Evolutionary conservation across 257 asterid genomes (phyloP), one percentile per base, ranked within the genome.

Genomic region (Nicotiana knightiana): DNA sequence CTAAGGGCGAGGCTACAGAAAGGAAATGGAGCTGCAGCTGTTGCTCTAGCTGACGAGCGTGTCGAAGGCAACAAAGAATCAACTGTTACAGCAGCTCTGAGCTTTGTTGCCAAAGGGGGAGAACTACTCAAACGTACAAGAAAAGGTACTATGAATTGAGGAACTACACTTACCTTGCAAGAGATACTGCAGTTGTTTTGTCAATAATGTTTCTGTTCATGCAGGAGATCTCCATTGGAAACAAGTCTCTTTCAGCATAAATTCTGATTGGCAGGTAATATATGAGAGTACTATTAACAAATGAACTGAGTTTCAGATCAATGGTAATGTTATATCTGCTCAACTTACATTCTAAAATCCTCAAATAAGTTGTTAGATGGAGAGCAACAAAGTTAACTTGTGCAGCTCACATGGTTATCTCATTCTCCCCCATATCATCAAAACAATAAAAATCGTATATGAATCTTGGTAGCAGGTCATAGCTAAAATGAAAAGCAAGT

Each of bases 141-240:
- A 84, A 94, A 94, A 88, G 98, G 98, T 94, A 80, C 80, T 35
- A 17, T 55, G 21, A 7, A 12, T 43, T 32, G 59, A 80, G 11
- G 48, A 82, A 33, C 53, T 75, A 58, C 67, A 55, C 76, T 21
- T 82, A 53, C 70, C 81, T 21, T 76, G 5, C 43, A 73, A 7
- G 81, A 78, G 48, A 75, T 82, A 33, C 57, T 61, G 12, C 28
- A 28, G 58, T 28, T 28, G 18, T 21, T 71, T 70, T 70, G 46
- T 35, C n/a, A 48, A 67, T 79, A 13, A 30, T 39, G 17, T 85
- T 70, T 62, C 86, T 79, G 46, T 43, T 78, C 51, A 87, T 85
- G 88, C 88, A 94, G 97, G 98, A 77, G 97, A 94, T 90, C 92
- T 94, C 65, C 98, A 94, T 87, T 91, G 97, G 97, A 94, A 94